These are phyloP conservation scores for Malania oleifera DNA, from an alignment of 164 flowering plant species.

Conservation along the genomic window DNA sequence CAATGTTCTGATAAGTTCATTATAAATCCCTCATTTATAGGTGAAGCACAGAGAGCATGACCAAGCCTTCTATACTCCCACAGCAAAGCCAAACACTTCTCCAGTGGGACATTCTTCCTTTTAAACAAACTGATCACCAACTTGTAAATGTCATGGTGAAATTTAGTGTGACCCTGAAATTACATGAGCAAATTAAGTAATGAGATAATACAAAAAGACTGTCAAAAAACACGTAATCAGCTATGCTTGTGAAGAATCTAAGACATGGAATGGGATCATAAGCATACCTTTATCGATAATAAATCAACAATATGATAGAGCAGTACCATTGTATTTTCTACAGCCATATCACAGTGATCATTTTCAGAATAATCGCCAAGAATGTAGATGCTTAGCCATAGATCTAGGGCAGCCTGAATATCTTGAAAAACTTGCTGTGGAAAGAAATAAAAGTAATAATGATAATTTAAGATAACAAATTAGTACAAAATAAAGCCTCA, in stretches of 20 bases:
- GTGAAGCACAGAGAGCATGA: conserved; percentile 77
- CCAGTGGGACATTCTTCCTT: conserved; percentile 41
- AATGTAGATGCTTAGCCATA: conserved; percentile 41
- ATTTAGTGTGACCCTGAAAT: conserved; percentile 52
- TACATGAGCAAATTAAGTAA: neutral
- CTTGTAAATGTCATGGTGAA: conserved; percentile 43
- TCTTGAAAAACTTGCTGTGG: conserved; percentile 57
- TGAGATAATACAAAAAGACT: neutral
- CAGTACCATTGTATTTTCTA: conserved; percentile 38
- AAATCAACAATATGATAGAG: conserved; percentile 64
- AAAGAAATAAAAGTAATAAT: neutral
- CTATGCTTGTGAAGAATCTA: neutral
- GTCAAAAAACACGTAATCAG: neutral
- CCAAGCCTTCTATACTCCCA: conserved; percentile 75
- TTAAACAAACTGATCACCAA: conserved; percentile 47
- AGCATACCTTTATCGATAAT: conserved; percentile 66
- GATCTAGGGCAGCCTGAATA: conserved; percentile 46
- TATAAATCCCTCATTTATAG: conserved; percentile 54
- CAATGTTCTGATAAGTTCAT: conserved; percentile 35
- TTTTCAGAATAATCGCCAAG: conserved; percentile 22
- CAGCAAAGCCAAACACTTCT: conserved; percentile 41
- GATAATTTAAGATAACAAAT: neutral
- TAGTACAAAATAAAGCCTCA: neutral
- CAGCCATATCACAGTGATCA: conserved; percentile 24
- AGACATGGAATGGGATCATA: neutral